Evolutionary conservation across 495 filamentous ascomycete species (phyloP), one percentile per base, ranked within the genome.

Genomic region (Aspergillus nanangensis): DNA sequence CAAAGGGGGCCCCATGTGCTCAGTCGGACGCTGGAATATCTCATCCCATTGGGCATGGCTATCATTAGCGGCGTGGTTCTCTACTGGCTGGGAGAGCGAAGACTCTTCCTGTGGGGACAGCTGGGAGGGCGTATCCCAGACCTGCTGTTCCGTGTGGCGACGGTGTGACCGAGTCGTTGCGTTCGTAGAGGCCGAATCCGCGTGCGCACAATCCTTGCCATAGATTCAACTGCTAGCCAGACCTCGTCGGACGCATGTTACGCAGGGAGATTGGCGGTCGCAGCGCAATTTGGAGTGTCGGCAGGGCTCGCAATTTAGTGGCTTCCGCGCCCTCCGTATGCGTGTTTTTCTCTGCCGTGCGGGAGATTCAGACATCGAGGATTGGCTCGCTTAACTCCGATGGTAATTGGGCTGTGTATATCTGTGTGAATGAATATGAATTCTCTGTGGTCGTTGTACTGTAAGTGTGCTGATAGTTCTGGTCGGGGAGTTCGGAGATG

Each of bases 251-350:
- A n/a, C 2, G 18, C 24, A 43, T 4, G 40, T 15, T 2, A 14
- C 22, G 20, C 40, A 43, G n/a, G 40, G 40, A 2, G 18, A 17
- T 10, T 32, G 40, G 2, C 40, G 40, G 17, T 43, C 40, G 22
- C 40, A 43, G 8, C 24, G 22, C 13, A 43, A 27, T 25, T 43
- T 43, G 25, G 40, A 43, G 2, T 32, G 23, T 14, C 40, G 10
- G 22, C 40, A 43, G 2, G 40, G 40, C 8, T 27, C 14, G 17
- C 40, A 43, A 25, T 27, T 43, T 23, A 43, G 14, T 14, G 23
- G 40, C 15, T 43, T 29, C 8, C 40, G 40, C 9, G 5, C 18
- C 32, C 32, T n/a, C n/a, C n/a, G n/a, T n/a, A n/a, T n/a, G n/a
- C n/a, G n/a, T n/a, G n/a, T n/a, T n/a, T n/a, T n/a, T n/a, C n/a